A percentile compares a stretch with the other conserved stretches of the same genome.
phyloP scores from a whole-genome alignment of 2,329 filamentous ascomycete species.

The Calycina herbarum region DNA sequence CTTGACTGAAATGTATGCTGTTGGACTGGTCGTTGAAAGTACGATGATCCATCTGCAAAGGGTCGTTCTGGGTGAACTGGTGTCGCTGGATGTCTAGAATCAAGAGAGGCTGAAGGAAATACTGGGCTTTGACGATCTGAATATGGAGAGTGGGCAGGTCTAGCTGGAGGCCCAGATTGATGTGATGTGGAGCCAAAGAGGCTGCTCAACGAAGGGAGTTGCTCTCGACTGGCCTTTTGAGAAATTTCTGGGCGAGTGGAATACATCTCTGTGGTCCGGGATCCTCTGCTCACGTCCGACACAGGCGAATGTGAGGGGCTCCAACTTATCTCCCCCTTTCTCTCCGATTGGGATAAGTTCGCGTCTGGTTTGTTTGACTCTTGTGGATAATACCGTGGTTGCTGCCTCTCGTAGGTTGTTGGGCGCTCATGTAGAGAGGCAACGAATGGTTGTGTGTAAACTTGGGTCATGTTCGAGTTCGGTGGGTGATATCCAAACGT shows the following conservation, averaged over 20 bases:
- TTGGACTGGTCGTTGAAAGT: conserved; percentile 30
- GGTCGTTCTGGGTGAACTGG: conserved; percentile 30
- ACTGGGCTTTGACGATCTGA: conserved; percentile 35
- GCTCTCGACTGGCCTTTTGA: conserved; percentile 32
- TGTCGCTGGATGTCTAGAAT: conserved; percentile 31
- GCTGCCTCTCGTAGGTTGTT: conserved; percentile 23
- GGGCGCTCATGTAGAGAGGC: conserved; percentile 27
- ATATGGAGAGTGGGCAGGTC: conserved; percentile 33
- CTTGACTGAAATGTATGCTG: conserved; percentile 29
- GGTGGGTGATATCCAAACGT: background rate
- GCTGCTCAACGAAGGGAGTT: conserved; percentile 38
- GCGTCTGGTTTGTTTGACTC: conserved; percentile 19
- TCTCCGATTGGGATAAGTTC: conserved; percentile 16
- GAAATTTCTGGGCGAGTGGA: conserved; percentile 23
- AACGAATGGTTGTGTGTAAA: conserved; percentile 31
- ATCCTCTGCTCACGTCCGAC: conserved; percentile 24
- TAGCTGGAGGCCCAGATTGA: conserved; percentile 24
- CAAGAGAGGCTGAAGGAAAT: conserved; percentile 31
- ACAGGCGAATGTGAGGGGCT: conserved; percentile 28
- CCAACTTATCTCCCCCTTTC: conserved; percentile 24
- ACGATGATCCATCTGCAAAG: conserved; percentile 26
- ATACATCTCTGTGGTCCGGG: conserved; percentile 30
- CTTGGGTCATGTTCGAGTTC: conserved; percentile 34
- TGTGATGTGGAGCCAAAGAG: conserved; percentile 33
- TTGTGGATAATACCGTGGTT: conserved; percentile 22